Evolutionary conservation across 495 filamentous ascomycete genomes (phyloP), one percentile per base, ranked within the genome.

Genomic region (Trichoderma gamsii): DNA sequence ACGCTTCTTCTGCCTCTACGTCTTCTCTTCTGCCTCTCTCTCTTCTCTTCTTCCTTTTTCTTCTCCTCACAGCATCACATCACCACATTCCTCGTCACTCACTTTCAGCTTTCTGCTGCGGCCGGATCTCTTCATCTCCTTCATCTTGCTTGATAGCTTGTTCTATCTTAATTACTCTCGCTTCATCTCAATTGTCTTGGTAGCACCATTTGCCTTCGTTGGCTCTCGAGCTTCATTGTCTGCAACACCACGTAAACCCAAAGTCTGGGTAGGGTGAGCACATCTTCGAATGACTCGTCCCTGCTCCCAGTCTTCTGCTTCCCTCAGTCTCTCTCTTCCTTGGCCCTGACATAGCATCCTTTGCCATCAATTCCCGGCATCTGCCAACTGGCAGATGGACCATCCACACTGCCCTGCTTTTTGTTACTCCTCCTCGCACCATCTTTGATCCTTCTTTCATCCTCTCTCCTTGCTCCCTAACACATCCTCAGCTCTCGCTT

Each of bases 81-180:
- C 65, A 32, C 41, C 78, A 78, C 75, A 72, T 76, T 74, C 21
- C 56, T 13, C 56, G 56, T 32, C 56, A 32, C 25, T 61, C 56
- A 13, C 75, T 75, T 69, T 72, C 75, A 77, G 74, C 71, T 65
- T 72, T 75, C 74, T 74, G 72, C 73, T 75, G 73, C 80, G 77
- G 69, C 76, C 78, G 76, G 78, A 81, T 81, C 41, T 32, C 41
- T 46, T 51, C 41, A 25, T 51, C 6, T 0, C 38, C 77, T 73
- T 76, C 79, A 81, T 81, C 81, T 83, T 82, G 82, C 79, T 79
- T 72, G 78, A 79, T 80, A 84, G 81, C 81, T 81, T 76, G 76
- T 80, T 82, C 81, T 77, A 82, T 82, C 75, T 81, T 83, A 79
- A 79, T 83, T 79, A 76, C 71, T 69, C 79, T 84, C 80, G 79